These are phyloP conservation scores for Pistacia integerrima DNA, from an alignment of 345 rosid genomes.

Conservation along the genomic window DNA sequence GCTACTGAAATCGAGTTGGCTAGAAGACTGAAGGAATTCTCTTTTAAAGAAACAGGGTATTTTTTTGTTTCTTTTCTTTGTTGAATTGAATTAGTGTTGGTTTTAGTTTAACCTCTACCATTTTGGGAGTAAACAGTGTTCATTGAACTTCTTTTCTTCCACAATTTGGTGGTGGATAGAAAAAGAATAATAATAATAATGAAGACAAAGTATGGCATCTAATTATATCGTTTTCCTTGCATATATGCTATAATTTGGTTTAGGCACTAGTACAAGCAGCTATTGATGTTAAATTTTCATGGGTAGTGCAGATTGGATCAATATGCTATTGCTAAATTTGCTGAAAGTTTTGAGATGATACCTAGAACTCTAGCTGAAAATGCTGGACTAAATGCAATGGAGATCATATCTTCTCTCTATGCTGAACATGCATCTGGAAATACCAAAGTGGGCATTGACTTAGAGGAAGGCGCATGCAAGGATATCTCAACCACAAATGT, in stretches of 20 bases:
- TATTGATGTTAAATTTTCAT: background rate
- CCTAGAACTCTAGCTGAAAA: slow-evolving; percentile 90
- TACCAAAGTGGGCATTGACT: slow-evolving; percentile 82
- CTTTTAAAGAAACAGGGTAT: slow-evolving; percentile 94
- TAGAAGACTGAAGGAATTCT: slow-evolving; percentile 87
- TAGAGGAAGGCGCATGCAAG: slow-evolving; percentile 78
- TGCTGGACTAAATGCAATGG: slow-evolving; percentile 97
- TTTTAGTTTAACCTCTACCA: background rate
- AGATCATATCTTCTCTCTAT: slow-evolving; percentile 85
- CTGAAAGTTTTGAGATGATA: slow-evolving; percentile 97
- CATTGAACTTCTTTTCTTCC: background rate
- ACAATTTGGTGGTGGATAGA: background rate
- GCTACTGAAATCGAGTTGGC: slow-evolving; percentile 97
- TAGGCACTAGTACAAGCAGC: background rate
- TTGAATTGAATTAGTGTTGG: background rate
- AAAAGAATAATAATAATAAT: background rate
- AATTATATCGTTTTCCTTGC: too few relatives aligned
- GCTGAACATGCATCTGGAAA: slow-evolving; percentile 93
- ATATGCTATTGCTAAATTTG: slow-evolving; percentile 91
- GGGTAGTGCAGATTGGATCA: slow-evolving; percentile 80
- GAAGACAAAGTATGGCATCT: background rate
- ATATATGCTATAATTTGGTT: too few relatives aligned
- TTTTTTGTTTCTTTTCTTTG: slow-evolving; percentile 3
- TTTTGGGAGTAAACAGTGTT: background rate
- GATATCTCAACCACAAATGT: slow-evolving; percentile 63